Evolutionary conservation across 192 early-diverging fungal species (phyloP).

Genomic region (Backusella mclennaniae): DNA sequence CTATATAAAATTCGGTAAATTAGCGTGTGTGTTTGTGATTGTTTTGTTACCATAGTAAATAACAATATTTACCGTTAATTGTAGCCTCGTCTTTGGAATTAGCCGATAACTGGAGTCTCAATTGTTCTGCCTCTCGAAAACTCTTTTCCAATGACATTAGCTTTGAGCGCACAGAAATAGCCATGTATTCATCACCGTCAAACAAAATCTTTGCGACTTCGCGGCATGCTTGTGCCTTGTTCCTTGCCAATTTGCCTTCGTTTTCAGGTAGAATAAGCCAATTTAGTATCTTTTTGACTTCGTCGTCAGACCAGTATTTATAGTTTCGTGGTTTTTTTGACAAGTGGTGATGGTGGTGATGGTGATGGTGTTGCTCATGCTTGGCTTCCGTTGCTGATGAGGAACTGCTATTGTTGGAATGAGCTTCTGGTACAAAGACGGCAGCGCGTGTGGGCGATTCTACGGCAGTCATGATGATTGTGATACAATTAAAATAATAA

Average conservation of each 20-base stretch:
- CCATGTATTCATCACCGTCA: slow-evolving; percentile 12
- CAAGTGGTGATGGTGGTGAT: not conserved
- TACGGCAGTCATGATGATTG: not conserved
- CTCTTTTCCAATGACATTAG: not conserved
- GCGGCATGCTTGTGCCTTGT: slow-evolving; percentile 1
- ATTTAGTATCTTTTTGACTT: not conserved
- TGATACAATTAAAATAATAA: not conserved
- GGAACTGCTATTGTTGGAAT: not conserved
- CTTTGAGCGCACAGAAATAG: not conserved
- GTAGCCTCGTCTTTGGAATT: not conserved
- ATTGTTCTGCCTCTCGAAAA: not conserved
- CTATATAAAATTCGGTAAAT: not conserved
- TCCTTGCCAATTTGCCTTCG: slow-evolving; percentile 5
- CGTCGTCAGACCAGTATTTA: slow-evolving; percentile 12
- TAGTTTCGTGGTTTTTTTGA: slow-evolving; percentile 15
- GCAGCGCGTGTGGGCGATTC: not conserved
- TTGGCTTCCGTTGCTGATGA: not conserved
- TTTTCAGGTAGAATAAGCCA: slow-evolving; percentile 1
- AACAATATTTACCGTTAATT: not conserved
- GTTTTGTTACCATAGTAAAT: not conserved
- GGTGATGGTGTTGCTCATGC: not conserved
- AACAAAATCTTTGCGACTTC: not conserved
- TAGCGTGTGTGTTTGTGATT: not conserved
- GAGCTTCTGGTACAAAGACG: not conserved
- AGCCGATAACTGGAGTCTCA: not conserved